These are phyloP conservation scores for Jamesozyma spencerorum DNA, from an alignment of 805 yeast species.

Conservation along the genomic window DNA sequence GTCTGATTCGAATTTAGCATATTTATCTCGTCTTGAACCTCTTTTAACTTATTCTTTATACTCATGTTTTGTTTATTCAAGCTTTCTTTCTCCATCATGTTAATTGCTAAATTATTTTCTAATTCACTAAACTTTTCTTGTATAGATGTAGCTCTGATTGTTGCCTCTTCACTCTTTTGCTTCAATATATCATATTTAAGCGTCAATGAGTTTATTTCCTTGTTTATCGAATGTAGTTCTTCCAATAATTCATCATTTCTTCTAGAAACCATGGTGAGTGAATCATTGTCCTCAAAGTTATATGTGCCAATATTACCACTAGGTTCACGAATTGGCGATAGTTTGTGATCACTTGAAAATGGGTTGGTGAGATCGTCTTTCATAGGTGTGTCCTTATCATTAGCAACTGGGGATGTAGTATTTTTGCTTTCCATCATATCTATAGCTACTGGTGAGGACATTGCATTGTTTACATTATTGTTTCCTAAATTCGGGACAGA, in stretches of 20 bases:
- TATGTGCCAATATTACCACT: background rate
- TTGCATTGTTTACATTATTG: background rate
- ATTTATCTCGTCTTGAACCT: slow-evolving; percentile 20
- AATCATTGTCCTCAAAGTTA: slow-evolving; percentile 4
- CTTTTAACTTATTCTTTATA: slow-evolving; percentile 14
- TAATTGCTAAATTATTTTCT: slow-evolving; percentile 3
- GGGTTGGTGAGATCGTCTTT: background rate
- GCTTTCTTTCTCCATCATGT: slow-evolving; percentile 8
- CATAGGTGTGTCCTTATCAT: background rate
- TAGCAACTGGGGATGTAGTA: slow-evolving; percentile 2
- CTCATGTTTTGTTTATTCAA: slow-evolving; percentile 9
- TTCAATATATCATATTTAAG: slow-evolving; percentile 10
- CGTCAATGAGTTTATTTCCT: slow-evolving; percentile 13
- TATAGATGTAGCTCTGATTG: slow-evolving; percentile 6
- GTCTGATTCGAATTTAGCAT: slow-evolving; percentile 24
- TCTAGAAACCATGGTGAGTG: slow-evolving; percentile 8
- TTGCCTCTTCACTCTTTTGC: slow-evolving; percentile 7
- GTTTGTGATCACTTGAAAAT: slow-evolving; percentile 10
- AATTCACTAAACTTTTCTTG: slow-evolving; percentile 8
- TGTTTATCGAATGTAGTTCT: slow-evolving; percentile 15
- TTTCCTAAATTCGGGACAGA: slow-evolving; percentile 15
- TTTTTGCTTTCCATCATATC: slow-evolving; percentile 18
- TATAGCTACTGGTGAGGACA: slow-evolving; percentile 21
- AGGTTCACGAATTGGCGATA: slow-evolving; percentile 17
- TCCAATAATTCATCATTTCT: slow-evolving; percentile 19